Evolutionary conservation across 2,329 filamentous ascomycete genomes (phyloP).

Genomic region (Clonostachys rosea): DNA sequence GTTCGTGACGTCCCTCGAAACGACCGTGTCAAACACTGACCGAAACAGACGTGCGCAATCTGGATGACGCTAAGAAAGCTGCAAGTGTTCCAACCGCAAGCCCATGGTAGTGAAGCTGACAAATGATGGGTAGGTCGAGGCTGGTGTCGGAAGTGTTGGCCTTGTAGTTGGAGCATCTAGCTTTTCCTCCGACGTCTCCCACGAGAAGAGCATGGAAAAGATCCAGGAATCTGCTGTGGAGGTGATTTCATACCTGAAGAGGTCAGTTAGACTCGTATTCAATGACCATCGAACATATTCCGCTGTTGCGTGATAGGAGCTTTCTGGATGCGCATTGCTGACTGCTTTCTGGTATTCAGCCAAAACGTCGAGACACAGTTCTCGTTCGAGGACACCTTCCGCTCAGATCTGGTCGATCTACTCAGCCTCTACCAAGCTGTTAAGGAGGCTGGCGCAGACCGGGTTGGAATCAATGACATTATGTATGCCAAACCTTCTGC

Average conservation of each 20-base stretch:
- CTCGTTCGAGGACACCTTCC: slow-evolving; percentile 80
- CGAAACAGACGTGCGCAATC: slow-evolving; percentile 9
- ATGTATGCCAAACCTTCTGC: not conserved
- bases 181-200: slow-evolving; percentile 75
- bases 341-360: not conserved
- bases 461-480: slow-evolving; percentile 2
- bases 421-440: slow-evolving; percentile 68
- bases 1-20: slow-evolving; percentile 4
- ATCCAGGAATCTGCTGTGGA: slow-evolving; percentile 69
- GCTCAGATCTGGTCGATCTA: slow-evolving; percentile 77
- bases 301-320: no score
- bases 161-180: slow-evolving; percentile 80
- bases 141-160: slow-evolving; percentile 73
- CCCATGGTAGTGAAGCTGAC: not conserved
- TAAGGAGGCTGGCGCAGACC: slow-evolving; percentile 1
- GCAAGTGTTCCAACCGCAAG: no score
- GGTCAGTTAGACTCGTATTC: slow-evolving; percentile 11
- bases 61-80: slow-evolving; percentile 16
- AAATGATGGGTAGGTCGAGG: not conserved
- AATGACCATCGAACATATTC: no score
- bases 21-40: not conserved
- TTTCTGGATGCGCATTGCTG: no score
- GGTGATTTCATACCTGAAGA: slow-evolving; percentile 82
- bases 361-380: slow-evolving; percentile 22
- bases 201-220: slow-evolving; percentile 84